These are phyloP conservation scores for Eurotiales sp. DNA, from an alignment of 2,329 filamentous ascomycete species.

Conservation along the genomic window DNA sequence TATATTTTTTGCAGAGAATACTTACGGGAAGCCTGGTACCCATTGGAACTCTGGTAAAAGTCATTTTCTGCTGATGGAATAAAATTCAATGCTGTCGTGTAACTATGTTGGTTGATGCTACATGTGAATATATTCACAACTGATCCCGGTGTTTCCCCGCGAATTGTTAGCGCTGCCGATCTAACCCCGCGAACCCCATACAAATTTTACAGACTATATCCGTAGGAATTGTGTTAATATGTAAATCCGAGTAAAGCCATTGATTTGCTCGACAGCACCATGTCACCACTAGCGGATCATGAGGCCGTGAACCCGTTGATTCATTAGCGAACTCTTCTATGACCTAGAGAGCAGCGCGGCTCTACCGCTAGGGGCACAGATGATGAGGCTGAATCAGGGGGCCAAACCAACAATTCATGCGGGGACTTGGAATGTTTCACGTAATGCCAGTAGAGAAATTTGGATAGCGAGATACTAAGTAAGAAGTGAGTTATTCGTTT, in stretches of 20 bases:
- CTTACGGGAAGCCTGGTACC: neutral
- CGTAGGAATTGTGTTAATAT: no score
- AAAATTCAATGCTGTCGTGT: no score
- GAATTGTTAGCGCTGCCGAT: no score
- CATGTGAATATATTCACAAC: no score
- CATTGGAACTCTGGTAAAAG: neutral
- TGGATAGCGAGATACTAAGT: no score
- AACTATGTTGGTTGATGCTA: no score
- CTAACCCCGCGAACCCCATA: no score
- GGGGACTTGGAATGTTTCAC: no score
- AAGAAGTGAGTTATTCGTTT: no score
- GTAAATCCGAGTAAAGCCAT: neutral
- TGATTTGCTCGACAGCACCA: neutral
- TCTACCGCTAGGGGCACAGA: constrained; percentile 48
- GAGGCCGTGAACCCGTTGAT: constrained; percentile 8
- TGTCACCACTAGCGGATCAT: neutral
- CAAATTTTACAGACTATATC: no score
- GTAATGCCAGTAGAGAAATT: no score
- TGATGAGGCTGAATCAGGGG: constrained; percentile 45
- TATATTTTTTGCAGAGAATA: neutral
- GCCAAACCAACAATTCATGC: constrained; percentile 39
- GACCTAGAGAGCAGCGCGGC: constrained; percentile 23
- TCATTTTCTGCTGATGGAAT: neutral
- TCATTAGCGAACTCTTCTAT: constrained; percentile 18
- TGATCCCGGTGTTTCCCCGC: no score